Conservation (phyloP, 345 rosid species). For the Dovyalis caffra region DNA sequence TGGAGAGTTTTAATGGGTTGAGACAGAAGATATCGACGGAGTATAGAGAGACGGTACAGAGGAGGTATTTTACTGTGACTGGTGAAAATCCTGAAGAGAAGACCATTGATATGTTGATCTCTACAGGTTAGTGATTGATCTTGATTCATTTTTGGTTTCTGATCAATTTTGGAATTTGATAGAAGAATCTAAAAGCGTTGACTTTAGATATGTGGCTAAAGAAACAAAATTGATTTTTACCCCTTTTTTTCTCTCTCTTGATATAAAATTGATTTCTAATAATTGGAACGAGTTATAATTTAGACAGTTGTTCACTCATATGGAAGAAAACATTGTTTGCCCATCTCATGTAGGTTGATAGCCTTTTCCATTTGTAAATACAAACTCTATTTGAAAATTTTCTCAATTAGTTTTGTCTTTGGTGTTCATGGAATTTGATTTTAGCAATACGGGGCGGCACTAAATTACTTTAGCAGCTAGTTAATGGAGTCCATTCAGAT, state of each 20-base stretch:
- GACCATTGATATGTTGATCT: conserved; percentile 74
- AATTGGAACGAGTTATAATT: background rate
- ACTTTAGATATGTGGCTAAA: background rate
- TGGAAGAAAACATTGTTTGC: background rate
- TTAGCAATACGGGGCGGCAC: background rate
- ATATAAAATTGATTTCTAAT: background rate
- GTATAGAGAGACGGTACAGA: conserved; percentile 88
- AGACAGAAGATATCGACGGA: conserved; percentile 71
- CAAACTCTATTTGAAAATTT: background rate
- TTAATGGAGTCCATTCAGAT: background rate
- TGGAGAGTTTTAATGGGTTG: conserved; percentile 74
- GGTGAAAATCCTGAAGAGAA: conserved; percentile 89
- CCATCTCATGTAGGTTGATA: background rate
- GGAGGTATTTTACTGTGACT: conserved; percentile 88
- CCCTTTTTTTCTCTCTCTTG: too few relatives aligned
- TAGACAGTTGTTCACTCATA: background rate
- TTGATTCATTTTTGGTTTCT: background rate
- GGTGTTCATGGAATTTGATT: background rate
- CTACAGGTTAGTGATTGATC: conserved; percentile 58
- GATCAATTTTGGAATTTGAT: background rate
- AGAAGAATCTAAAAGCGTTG: background rate
- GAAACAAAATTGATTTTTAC: background rate
- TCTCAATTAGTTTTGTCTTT: background rate
- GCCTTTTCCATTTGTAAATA: background rate
- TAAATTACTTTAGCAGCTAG: background rate